Evolutionary conservation across 352 stramenopile genomes (phyloP), one percentile per base, ranked within the genome.

Genomic region (Salisapilia sapeloensis): DNA sequence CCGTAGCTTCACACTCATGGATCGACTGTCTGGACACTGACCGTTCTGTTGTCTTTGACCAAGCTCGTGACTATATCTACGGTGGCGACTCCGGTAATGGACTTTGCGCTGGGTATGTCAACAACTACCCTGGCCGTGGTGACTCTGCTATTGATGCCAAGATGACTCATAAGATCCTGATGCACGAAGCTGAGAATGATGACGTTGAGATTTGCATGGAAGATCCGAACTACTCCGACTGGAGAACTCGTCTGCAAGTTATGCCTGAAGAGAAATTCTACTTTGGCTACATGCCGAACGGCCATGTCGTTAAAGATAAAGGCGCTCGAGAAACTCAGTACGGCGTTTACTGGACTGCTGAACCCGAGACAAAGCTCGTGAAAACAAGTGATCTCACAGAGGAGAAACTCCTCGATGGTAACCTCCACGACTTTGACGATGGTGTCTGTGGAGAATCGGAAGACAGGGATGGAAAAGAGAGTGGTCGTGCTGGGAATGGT

Each of bases 21-120:
- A 70, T 82, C 48, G 69, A 84, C 44, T 84, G 69, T 37, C 51
- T 84, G 25, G 69, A 77, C 35, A 67, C 46, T 5, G 44, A 67
- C 35, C 59, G 50, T 43, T 44, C 40, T 0, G 44, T 76, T 7
- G 65, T 81, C 7, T 81, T 78, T 42, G 50, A 74, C 36, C 53
- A 58, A 19, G 58, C 53, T 21, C 48, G 48, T 19, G 44, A 62
- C 41, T 81, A 67, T 43, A 74, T 77, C 21, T 69, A 50, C 38
- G 51, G 55, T 10, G 62, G 61, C n/a, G 38, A 33, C 18, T 39
- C 23, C 1, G 50, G 50, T 12, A 59, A 65, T 22, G 61, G 61
- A 6, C 56, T 75, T 18, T 78, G 65, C 34, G 37, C 41, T 4
- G 65, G 62, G 2, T 81, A 78, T 49, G 61, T 65, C 40, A 74